phyloP scores from a whole-genome alignment of 352 stramenopile species.

The Pythium utonaiense region DNA sequence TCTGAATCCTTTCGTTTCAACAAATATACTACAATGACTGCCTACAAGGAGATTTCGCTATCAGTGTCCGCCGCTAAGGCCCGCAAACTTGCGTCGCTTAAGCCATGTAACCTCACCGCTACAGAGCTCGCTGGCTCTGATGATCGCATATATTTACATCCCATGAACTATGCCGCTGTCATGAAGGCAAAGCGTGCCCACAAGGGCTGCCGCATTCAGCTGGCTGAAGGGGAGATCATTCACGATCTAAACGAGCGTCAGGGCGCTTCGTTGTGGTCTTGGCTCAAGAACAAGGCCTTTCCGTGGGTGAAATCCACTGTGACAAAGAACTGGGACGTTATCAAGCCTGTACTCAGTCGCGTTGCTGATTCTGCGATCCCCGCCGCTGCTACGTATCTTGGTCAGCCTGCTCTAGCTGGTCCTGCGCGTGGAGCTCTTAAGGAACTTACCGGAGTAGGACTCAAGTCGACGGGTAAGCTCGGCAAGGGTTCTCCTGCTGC shows the following conservation, averaged over 20 bases:
- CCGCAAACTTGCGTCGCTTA: not conserved
- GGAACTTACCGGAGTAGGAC: not conserved
- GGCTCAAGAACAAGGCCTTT: not conserved
- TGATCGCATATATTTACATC: not conserved
- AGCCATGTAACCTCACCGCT: not conserved
- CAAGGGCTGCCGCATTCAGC: not conserved
- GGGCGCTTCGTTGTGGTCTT: not conserved
- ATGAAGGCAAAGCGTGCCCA: not conserved
- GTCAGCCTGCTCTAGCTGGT: slow-evolving; percentile 1
- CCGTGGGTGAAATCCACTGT: slow-evolving; percentile 6
- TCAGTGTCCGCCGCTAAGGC: not conserved
- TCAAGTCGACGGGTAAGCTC: not conserved
- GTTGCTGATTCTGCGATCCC: slow-evolving; percentile 4
- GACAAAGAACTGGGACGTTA: not conserved
- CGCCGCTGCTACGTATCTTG: not conserved
- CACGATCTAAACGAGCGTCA: not conserved
- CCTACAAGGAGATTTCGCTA: not conserved
- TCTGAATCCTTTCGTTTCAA: too few relatives aligned
- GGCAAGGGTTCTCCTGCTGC: not conserved
- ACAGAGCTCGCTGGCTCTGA: not conserved
- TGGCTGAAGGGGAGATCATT: slow-evolving; percentile 1
- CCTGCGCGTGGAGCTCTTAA: not conserved
- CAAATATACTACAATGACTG: not conserved
- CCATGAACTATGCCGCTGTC: not conserved
- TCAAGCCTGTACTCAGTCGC: slow-evolving; percentile 1